Percentiles rank a stretch among this genome's conserved stretches.
These are phyloP conservation scores for Jackrogersella minutella DNA, from an alignment of 495 filamentous ascomycete species.

Conservation along the genomic window DNA sequence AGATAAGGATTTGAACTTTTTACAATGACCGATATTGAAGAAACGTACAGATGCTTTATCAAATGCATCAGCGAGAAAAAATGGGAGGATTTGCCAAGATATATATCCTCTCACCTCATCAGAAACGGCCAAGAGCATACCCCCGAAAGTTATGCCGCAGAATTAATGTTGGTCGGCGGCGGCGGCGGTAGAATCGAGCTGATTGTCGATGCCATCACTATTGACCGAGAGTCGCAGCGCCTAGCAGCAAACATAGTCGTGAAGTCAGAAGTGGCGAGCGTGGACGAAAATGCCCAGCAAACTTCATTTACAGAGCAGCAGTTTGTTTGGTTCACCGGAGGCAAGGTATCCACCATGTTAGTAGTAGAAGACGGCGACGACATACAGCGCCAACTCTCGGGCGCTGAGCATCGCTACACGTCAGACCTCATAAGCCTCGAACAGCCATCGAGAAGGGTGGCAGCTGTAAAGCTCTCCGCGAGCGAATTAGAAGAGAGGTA, in stretches of 20 bases:
- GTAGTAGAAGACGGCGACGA: conserved; percentile 32
- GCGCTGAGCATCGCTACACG: conserved; percentile 7
- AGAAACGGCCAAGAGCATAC: conserved; percentile 40
- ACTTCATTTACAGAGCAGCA: conserved; percentile 32
- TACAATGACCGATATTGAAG: conserved; percentile 25
- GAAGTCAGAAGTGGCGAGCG: not conserved
- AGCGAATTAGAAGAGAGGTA: conserved; percentile 26
- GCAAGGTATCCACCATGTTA: conserved; percentile 38
- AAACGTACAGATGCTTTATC: conserved; percentile 23
- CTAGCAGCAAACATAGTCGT: conserved; percentile 15
- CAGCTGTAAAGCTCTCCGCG: conserved; percentile 30
- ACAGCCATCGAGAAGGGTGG: conserved; percentile 25
- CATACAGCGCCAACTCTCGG: conserved; percentile 26
- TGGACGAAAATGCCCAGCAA: not conserved
- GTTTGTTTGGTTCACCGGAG: conserved; percentile 33
- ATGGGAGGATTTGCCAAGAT: conserved; percentile 34
- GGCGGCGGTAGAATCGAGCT: conserved; percentile 27
- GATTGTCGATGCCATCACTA: conserved; percentile 25
- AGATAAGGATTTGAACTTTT: not conserved
- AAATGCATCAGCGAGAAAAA: conserved; percentile 30
- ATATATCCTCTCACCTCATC: conserved; percentile 24
- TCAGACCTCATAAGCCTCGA: conserved; percentile 22
- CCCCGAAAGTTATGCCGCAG: conserved; percentile 32
- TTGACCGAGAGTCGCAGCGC: conserved; percentile 33
- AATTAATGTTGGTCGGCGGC: conserved; percentile 19